phyloP scores from a whole-genome alignment of 1,139 yeast genomes.

The Blastobotrys indianensis region DNA sequence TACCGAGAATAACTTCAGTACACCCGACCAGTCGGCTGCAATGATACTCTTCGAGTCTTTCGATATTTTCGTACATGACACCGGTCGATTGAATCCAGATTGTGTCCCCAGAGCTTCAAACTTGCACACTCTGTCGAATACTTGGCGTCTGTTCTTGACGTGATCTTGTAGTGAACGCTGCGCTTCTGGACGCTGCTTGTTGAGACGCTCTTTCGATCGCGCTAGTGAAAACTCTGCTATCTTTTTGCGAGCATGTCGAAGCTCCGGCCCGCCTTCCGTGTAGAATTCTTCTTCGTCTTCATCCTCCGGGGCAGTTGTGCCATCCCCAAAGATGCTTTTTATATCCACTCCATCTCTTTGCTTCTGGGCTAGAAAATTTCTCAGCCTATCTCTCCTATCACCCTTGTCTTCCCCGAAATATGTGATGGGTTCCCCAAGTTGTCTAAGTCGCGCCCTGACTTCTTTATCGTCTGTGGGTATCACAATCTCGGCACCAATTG shows the following conservation, averaged over 20 bases:
- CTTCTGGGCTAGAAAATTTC: constrained; percentile 34
- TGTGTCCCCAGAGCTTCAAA: constrained; percentile 63
- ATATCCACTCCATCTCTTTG: constrained; percentile 17
- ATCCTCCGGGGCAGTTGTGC: constrained; percentile 35
- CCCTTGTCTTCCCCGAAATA: constrained; percentile 55
- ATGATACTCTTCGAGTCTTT: constrained; percentile 41
- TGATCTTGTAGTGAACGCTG: constrained; percentile 28
- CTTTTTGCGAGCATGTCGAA: constrained; percentile 47
- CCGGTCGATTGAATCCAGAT: constrained; percentile 59
- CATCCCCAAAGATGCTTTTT: constrained; percentile 16
- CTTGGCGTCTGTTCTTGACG: constrained; percentile 43
- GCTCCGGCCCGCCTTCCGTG: constrained; percentile 66
- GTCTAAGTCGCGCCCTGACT: constrained; percentile 46
- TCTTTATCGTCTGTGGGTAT: constrained; percentile 63
- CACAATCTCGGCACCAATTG: constrained; percentile 24
- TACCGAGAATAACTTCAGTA: constrained; percentile 45
- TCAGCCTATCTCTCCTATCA: constrained; percentile 56
- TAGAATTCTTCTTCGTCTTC: constrained; percentile 73
- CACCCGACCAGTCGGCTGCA: constrained; percentile 85
- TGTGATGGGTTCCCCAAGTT: constrained; percentile 55
- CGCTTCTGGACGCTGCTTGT: constrained; percentile 28
- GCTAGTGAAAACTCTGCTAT: constrained; percentile 50
- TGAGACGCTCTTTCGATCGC: constrained; percentile 42
- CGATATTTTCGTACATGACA: constrained; percentile 53
- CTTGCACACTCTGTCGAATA: constrained; percentile 37